These are phyloP conservation scores for Pythium brassicae DNA, from an alignment of 352 stramenopile genomes.

Conservation along the genomic window DNA sequence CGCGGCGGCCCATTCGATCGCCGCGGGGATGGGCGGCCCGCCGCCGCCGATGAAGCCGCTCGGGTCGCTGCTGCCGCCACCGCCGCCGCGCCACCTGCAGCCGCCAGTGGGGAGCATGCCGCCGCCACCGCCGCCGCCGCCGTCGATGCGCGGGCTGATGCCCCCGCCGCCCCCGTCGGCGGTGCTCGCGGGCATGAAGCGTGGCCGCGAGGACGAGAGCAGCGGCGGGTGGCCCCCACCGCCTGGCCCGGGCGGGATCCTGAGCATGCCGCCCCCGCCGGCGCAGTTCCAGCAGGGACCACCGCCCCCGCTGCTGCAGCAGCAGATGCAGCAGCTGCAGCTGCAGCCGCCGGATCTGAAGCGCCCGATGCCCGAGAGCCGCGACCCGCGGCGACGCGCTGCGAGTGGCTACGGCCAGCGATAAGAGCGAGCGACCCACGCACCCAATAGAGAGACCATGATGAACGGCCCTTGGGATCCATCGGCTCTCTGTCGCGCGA, in stretches of 20 bases:
- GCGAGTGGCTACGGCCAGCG: neutral
- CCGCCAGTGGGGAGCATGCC: constrained; percentile 39
- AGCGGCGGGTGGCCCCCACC: constrained; percentile 8
- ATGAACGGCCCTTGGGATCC: too few relatives aligned
- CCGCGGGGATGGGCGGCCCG: constrained; percentile 5
- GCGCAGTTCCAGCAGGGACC: constrained; percentile 1
- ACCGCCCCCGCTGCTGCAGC: neutral
- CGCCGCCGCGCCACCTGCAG: constrained; percentile 40
- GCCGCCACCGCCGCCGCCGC: constrained; percentile 22
- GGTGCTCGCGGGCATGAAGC: constrained; percentile 15
- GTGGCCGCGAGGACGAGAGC: constrained; percentile 11
- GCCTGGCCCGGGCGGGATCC: constrained; percentile 4
- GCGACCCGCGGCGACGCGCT: constrained; percentile 12
- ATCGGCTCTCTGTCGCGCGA: too few relatives aligned
- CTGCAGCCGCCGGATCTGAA: constrained; percentile 10
- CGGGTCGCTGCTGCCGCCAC: constrained; percentile 21
- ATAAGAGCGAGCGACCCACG: neutral
- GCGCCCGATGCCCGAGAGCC: constrained; percentile 7
- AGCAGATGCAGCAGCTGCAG: neutral
- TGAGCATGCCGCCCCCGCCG: constrained; percentile 5
- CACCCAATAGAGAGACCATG: too few relatives aligned
- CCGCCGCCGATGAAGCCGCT: constrained; percentile 3
- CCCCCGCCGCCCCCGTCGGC: constrained; percentile 15
- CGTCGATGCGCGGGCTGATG: constrained; percentile 4
- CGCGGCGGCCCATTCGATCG: constrained; percentile 18